These are phyloP conservation scores for Chionographis japonica DNA, from an alignment of 106 monocot species.

Conservation along the genomic window DNA sequence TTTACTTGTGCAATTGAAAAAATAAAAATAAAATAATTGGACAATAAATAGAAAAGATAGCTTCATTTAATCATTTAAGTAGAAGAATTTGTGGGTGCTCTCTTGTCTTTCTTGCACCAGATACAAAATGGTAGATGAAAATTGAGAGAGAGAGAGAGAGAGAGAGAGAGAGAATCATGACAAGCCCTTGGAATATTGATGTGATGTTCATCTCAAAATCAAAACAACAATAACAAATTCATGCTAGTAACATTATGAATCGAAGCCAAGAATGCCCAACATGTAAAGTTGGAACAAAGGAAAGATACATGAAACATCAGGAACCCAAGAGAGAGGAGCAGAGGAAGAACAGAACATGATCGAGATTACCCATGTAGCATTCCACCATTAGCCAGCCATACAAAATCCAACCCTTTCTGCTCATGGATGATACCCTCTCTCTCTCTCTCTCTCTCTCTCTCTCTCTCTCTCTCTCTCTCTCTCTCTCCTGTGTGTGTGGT, in stretches of 20 bases:
- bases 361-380: constrained; percentile 33
- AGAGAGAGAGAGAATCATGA: too few relatives aligned
- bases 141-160: neutral
- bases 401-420: constrained; percentile 11
- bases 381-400: constrained; percentile 27
- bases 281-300: neutral
- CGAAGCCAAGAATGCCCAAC: too few relatives aligned
- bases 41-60: too few relatives aligned
- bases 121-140: neutral
- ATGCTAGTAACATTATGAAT: too few relatives aligned
- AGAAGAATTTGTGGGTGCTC: too few relatives aligned
- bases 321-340: neutral
- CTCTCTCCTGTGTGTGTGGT: constrained; percentile 4
- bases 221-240: too few relatives aligned
- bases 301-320: neutral
- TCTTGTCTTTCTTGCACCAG: too few relatives aligned
- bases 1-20: too few relatives aligned
- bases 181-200: too few relatives aligned
- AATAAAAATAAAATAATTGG: too few relatives aligned
- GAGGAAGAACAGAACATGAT: neutral
- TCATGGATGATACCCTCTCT: constrained; percentile 5
- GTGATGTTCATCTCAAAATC: too few relatives aligned
- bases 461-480: constrained; percentile 15
- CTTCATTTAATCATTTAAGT: too few relatives aligned
- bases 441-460: constrained; percentile 1